Evolutionary conservation across 176 grass and related monocot genomes (phyloP).

Genomic region (Triticum urartu): DNA sequence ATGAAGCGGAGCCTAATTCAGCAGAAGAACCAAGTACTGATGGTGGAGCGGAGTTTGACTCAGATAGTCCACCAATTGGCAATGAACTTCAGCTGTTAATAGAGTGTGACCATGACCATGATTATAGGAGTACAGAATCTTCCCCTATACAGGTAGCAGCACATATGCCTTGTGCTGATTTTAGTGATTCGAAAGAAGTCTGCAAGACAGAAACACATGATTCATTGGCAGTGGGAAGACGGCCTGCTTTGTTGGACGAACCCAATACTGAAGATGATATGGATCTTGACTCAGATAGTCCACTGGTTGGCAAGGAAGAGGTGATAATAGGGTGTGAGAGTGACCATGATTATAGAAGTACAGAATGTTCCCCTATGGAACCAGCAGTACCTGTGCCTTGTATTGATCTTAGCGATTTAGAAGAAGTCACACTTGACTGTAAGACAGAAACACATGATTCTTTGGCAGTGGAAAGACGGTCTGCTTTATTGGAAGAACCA

Average conservation of each 20-base stretch:
- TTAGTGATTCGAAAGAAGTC: slow-evolving; percentile 11
- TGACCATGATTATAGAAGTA: slow-evolving; percentile 10
- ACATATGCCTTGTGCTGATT: not conserved
- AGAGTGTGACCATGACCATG: not conserved
- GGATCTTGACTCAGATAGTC: slow-evolving; percentile 31
- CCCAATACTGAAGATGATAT: slow-evolving; percentile 22
- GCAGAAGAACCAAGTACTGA: slow-evolving; percentile 28
- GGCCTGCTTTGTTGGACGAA: not conserved
- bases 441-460: slow-evolving; percentile 12
- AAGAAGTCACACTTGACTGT: not conserved
- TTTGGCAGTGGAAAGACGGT: not conserved
- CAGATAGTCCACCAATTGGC: not conserved
- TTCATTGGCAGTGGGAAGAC: slow-evolving; percentile 27
- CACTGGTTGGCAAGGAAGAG: not conserved
- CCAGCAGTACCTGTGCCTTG: not conserved
- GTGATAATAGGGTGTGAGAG: not conserved
- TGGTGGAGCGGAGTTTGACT: slow-evolving; percentile 16
- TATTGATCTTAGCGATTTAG: not conserved
- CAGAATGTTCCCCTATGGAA: slow-evolving; percentile 21
- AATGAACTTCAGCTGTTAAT: slow-evolving; percentile 8
- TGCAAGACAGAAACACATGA: slow-evolving; percentile 1
- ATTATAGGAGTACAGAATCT: slow-evolving; percentile 23
- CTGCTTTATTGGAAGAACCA: slow-evolving; percentile 12
- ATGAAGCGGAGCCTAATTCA: slow-evolving; percentile 9
- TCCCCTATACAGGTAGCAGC: slow-evolving; percentile 1